phyloP scores from a whole-genome alignment of 441 rosid species.

The Cnidoscolus chayamansa region DNA sequence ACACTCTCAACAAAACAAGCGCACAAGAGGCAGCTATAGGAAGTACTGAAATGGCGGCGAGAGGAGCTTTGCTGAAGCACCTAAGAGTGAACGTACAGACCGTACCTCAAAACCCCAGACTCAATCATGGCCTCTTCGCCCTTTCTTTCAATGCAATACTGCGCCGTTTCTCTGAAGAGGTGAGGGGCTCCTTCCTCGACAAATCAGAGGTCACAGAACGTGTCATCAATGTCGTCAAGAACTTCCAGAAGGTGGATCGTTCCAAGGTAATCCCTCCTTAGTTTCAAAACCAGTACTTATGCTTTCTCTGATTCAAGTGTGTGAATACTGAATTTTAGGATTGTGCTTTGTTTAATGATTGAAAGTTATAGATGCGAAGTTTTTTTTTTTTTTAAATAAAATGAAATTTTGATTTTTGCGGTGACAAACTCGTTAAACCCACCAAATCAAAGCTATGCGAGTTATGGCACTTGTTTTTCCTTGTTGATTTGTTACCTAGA shows the following conservation, averaged over 20 bases:
- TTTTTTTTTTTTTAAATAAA: no score
- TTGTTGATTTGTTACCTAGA: no score
- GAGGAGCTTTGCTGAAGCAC: conserved; percentile 59
- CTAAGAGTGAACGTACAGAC: conserved; percentile 55
- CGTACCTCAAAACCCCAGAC: conserved; percentile 34
- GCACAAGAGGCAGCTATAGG: background rate
- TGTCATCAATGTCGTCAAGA: conserved; percentile 75
- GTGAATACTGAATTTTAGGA: background rate
- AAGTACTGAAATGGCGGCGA: conserved; percentile 56
- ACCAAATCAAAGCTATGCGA: no score
- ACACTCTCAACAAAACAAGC: background rate
- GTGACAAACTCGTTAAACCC: no score
- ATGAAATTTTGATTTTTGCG: background rate
- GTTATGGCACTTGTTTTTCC: no score
- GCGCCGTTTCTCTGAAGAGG: conserved; percentile 81
- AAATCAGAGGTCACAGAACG: conserved; percentile 96
- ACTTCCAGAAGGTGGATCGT: conserved; percentile 81
- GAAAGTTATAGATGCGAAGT: background rate
- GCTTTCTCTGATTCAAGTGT: background rate
- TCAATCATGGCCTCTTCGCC: conserved; percentile 23
- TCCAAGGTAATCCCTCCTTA: conserved; percentile 51
- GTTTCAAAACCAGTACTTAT: background rate
- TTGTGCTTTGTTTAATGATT: background rate
- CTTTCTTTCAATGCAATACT: conserved; percentile 42
- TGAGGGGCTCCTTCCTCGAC: conserved; percentile 84